Conservation (phyloP, 2,329 filamentous ascomycete genomes). For the Diplodia corticola region DNA sequence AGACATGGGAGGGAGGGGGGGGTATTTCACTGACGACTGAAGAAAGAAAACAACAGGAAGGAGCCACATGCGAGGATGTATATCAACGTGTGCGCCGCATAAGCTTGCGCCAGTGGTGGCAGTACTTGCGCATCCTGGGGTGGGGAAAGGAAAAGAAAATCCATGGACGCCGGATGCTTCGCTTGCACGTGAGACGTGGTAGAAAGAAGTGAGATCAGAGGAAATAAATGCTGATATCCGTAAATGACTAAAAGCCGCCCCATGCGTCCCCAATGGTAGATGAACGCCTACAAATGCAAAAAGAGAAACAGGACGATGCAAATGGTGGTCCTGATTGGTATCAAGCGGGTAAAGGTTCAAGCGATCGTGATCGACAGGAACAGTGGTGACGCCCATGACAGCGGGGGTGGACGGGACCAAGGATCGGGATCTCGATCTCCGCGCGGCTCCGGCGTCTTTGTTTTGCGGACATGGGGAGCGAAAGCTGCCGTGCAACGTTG, state of each 20-base stretch:
- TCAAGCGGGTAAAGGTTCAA: background rate
- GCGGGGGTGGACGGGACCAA: background rate
- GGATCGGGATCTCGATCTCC: slow-evolving; percentile 2
- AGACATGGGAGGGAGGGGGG: no score
- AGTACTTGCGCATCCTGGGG: background rate
- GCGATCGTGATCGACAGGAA: background rate
- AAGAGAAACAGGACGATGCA: background rate
- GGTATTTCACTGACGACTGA: no score
- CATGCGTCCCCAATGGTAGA: background rate
- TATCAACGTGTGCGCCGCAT: no score
- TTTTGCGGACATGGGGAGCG: background rate
- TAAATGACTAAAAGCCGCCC: background rate
- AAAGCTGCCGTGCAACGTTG: background rate
- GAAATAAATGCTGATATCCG: background rate
- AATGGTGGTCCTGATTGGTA: background rate
- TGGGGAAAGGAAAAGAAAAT: background rate
- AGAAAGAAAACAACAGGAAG: no score
- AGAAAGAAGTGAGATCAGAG: background rate
- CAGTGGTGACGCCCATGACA: background rate
- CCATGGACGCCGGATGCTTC: background rate
- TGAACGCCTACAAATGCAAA: background rate
- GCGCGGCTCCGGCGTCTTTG: background rate
- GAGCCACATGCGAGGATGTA: no score
- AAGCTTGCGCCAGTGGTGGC: background rate
- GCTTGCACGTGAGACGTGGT: background rate